Evolutionary conservation across 2,329 filamentous ascomycete species (phyloP).

Genomic region (Calonectria leucothoes): DNA sequence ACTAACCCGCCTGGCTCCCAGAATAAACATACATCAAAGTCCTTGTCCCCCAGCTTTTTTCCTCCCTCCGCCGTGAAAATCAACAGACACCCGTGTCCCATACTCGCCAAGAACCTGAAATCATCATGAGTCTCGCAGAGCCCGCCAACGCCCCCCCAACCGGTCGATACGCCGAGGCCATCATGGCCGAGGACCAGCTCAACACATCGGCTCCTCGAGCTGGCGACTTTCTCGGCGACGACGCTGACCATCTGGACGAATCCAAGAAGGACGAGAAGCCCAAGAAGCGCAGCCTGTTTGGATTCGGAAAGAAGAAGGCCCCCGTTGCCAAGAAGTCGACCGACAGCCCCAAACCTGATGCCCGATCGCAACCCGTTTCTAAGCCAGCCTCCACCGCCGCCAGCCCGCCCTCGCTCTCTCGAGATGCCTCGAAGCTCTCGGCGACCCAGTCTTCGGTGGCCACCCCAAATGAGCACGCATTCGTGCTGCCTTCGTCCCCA

Average conservation of each 20-base stretch:
- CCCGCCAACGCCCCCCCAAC: conserved; percentile 34
- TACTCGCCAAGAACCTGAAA: not conserved
- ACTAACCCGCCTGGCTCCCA: conserved; percentile 7
- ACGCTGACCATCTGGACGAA: conserved; percentile 25
- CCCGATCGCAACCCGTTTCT: conserved; percentile 44
- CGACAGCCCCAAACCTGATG: conserved; percentile 29
- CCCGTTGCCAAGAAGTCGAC: conserved; percentile 27
- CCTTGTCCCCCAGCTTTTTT: not conserved
- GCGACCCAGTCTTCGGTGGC: conserved; percentile 55
- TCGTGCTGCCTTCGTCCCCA: conserved; percentile 71
- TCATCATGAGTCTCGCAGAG: conserved; percentile 47
- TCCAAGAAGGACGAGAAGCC: conserved; percentile 47
- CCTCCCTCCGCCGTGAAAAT: not conserved
- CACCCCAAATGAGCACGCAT: conserved; percentile 55
- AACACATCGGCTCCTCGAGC: conserved; percentile 48
- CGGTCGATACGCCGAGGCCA: conserved; percentile 33
- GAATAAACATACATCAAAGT: conserved; percentile 1
- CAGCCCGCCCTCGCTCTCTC: conserved; percentile 48
- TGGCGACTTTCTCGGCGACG: conserved; percentile 58
- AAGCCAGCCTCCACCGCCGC: conserved; percentile 49
- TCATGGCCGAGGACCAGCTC: conserved; percentile 41
- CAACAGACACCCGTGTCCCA: not conserved
- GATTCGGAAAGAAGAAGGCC: conserved; percentile 71
- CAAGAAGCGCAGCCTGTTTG: conserved; percentile 69
- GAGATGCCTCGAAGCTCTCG: conserved; percentile 52